Conservation (phyloP, 352 stramenopile genomes). For the Saprolegnia diclina region DNA sequence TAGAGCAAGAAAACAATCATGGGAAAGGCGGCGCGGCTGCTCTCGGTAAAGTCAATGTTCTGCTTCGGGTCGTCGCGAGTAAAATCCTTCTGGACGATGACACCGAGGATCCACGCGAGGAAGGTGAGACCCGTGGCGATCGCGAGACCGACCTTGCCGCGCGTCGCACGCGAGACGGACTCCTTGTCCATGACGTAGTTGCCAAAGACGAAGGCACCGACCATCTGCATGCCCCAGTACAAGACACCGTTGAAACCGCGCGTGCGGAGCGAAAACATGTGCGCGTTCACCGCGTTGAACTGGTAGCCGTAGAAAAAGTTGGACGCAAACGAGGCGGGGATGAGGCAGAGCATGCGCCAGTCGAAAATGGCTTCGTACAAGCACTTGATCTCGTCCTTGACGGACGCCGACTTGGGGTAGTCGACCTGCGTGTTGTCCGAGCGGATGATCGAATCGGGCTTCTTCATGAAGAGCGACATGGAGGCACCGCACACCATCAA, state of each 20-base stretch:
- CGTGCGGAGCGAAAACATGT: conserved; percentile 40
- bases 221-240: conserved; percentile 47
- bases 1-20: conserved; percentile 61
- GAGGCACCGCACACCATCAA: conserved; percentile 44
- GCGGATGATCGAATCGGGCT: conserved; percentile 31
- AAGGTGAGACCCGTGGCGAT: conserved; percentile 31
- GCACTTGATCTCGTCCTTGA: background rate
- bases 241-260: conserved; percentile 33
- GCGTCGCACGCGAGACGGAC: conserved; percentile 1
- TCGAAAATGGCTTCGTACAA: conserved; percentile 10
- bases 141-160: conserved; percentile 10
- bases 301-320: conserved; percentile 70
- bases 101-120: conserved; percentile 39
- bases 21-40: conserved; percentile 26
- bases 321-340: conserved; percentile 49
- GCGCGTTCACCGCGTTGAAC: conserved; percentile 30
- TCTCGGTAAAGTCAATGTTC: conserved; percentile 33
- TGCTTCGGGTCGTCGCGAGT: conserved; percentile 33
- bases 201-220: conserved; percentile 32
- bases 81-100: conserved; percentile 32
- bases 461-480: conserved; percentile 38
- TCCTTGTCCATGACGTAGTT: conserved; percentile 31
- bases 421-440: conserved; percentile 29
- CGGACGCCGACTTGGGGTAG: background rate
- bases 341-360: conserved; percentile 29